These are phyloP conservation scores for Agaricales sp. DNA, from an alignment of 1,284 basidiomycete species.

Conservation along the genomic window DNA sequence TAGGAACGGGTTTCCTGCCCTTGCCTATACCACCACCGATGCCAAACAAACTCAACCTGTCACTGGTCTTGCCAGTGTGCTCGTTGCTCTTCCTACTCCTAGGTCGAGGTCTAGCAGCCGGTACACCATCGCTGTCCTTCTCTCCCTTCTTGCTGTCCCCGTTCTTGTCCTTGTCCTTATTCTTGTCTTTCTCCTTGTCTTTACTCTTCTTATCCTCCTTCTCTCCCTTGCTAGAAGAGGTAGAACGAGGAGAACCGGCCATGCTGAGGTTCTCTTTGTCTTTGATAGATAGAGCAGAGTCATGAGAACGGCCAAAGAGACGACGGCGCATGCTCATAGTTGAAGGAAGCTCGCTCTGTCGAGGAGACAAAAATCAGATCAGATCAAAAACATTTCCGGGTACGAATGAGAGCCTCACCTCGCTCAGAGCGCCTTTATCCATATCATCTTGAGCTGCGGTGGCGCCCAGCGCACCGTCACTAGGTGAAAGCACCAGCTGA, in stretches of 20 bases:
- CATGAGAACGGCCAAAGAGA: slow-evolving; percentile 50
- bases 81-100: slow-evolving; percentile 37
- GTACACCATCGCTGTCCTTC: slow-evolving; percentile 13
- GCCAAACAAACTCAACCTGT: slow-evolving; percentile 74
- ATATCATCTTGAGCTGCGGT: slow-evolving; percentile 31
- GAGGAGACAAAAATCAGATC: slow-evolving; percentile 3
- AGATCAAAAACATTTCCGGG: too few relatives aligned
- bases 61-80: slow-evolving; percentile 35
- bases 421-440: slow-evolving; percentile 54
- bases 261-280: slow-evolving; percentile 11
- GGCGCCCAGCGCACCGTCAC: slow-evolving; percentile 44
- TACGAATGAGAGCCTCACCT: slow-evolving; percentile 42
- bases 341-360: slow-evolving; percentile 34
- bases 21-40: slow-evolving; percentile 51
- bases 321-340: slow-evolving; percentile 32
- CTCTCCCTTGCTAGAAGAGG: slow-evolving; percentile 11
- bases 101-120: slow-evolving; percentile 18
- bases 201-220: slow-evolving; percentile 9
- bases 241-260: slow-evolving; percentile 6
- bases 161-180: slow-evolving; percentile 20
- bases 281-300: slow-evolving; percentile 29
- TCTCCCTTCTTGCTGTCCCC: slow-evolving; percentile 15
- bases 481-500: slow-evolving; percentile 46
- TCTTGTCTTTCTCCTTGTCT: slow-evolving; percentile 24
- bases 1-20: slow-evolving; percentile 71